Evolutionary conservation across 2,329 filamentous ascomycete genomes (phyloP), one percentile per base, ranked within the genome.

Genomic region (Diaporthe sp.): DNA sequence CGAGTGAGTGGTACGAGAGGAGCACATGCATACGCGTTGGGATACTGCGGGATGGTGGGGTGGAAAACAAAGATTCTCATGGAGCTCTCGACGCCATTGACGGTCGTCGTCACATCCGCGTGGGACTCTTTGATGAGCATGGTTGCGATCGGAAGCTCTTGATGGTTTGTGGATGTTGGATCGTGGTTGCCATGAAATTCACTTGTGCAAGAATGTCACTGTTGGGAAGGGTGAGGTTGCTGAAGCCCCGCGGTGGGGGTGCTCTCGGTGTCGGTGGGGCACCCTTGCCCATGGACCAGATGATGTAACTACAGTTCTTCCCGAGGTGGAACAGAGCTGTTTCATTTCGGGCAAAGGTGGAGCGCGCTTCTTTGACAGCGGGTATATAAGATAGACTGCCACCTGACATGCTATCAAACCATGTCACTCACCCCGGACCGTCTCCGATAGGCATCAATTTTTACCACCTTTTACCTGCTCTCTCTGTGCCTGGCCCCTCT

Each of bases 21-120:
- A 63, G 37, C 35, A 37, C 73, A 70, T 56, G 79, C 88, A 80
- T 91, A 95, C 83, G 96, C 96, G 78, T 97, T 92, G 37, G 96
- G 95, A 81, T 97, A 97, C 75, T 93, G 93, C 0, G 94, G 90
- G 77, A 98, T 93, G 19, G 90, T 91, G 10, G 96, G 96, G 81
- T 98, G 94, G 84, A 96, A 98, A 81, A 97, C 81, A 84, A 96
- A 97, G 81, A 98, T 93, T 78, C 89, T 86, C 89, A 90, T 90
- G 37, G 86, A 81, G 75, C 85, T 84, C 76, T 88, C 85, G 80
- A 88, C 88, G 79, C 88, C 88, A 81, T 89, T 85, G 82, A 85
- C 87, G 77, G 81, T 84, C 63, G 84, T 87, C 73, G 83, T 81
- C 73, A 90, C 86, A 78, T 91, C 88, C 75, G 83, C 82, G 79